Percentiles rank a stretch among this genome's conserved stretches.
These are phyloP conservation scores for Tolypocladium endophyticum DNA, from an alignment of 2,329 filamentous ascomycete genomes.

Conservation along the genomic window DNA sequence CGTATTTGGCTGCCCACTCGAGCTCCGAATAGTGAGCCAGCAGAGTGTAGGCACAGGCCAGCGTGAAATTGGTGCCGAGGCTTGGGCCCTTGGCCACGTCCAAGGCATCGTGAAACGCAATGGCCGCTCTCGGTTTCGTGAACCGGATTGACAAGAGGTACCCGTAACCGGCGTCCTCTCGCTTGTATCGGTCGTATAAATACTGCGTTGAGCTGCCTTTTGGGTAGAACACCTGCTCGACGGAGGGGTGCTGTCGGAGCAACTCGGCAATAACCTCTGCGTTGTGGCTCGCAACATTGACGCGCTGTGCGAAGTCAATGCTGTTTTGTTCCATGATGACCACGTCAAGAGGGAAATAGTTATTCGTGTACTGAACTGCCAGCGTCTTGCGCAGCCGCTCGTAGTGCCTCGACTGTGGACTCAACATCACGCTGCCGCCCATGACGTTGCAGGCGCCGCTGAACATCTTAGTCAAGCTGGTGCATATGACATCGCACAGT, in stretches of 20 bases:
- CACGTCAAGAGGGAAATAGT: conserved; percentile 14
- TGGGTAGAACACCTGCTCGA: conserved; percentile 29
- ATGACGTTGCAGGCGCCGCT: conserved; percentile 44
- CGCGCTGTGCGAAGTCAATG: conserved; percentile 20
- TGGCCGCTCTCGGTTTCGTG: conserved; percentile 18
- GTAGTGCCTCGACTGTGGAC: conserved; percentile 27
- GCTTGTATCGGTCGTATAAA: conserved; percentile 14
- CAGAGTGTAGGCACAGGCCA: conserved; percentile 30
- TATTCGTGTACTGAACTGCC: conserved; percentile 9
- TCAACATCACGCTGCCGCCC: conserved; percentile 34
- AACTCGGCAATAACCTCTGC: conserved; percentile 15
- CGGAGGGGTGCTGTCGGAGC: conserved; percentile 10
- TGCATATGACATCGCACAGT: conserved; percentile 37
- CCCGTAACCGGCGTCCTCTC: conserved; percentile 35
- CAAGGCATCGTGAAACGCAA: conserved; percentile 37
- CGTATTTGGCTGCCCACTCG: conserved; percentile 26
- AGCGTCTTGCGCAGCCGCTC: conserved; percentile 13
- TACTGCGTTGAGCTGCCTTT: conserved; percentile 25
- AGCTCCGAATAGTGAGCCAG: conserved; percentile 26
- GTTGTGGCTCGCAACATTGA: conserved; percentile 16
- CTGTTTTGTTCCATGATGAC: conserved; percentile 28
- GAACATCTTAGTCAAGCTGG: conserved; percentile 44
- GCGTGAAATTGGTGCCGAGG: conserved; percentile 37
- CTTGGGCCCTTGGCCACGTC: conserved; percentile 38
- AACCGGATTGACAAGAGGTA: conserved; percentile 42